Percentiles rank a stretch among this genome's conserved stretches.
Evolutionary conservation across 2,329 filamentous ascomycete species (phyloP).

Genomic region (Microcyclosporella mali): DNA sequence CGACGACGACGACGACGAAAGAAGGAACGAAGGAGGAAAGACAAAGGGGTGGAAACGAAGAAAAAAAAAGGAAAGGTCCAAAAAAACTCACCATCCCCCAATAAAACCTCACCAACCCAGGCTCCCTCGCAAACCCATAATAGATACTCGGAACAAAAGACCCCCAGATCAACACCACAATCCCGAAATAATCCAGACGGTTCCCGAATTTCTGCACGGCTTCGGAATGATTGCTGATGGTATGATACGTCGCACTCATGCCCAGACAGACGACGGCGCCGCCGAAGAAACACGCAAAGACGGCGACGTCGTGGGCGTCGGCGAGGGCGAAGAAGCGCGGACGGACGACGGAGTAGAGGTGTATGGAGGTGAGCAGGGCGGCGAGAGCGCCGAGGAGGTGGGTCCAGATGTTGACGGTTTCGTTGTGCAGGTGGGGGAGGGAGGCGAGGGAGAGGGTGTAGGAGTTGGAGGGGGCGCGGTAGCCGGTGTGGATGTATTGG

Average conservation of each 20-base stretch:
- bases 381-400: slow-evolving; percentile 62
- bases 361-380: slow-evolving; percentile 47
- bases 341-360: slow-evolving; percentile 53
- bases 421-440: slow-evolving; percentile 59
- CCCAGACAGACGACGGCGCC: slow-evolving; percentile 49
- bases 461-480: slow-evolving; percentile 58
- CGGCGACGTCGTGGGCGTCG: slow-evolving; percentile 57
- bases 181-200: slow-evolving; percentile 90
- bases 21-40: too few species aligned
- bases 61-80: not conserved
- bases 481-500: slow-evolving; percentile 61
- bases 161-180: slow-evolving; percentile 84
- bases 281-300: slow-evolving; percentile 71
- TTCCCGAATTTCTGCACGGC: slow-evolving; percentile 77
- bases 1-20: too few species aligned
- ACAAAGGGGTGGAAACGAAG: too few species aligned
- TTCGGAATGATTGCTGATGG: slow-evolving; percentile 77
- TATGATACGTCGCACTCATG: slow-evolving; percentile 66
- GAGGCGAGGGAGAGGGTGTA: slow-evolving; percentile 53
- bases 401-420: slow-evolving; percentile 66
- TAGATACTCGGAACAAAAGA: slow-evolving; percentile 84
- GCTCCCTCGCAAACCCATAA: slow-evolving; percentile 70
- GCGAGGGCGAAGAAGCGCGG: slow-evolving; percentile 61
- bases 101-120: slow-evolving; percentile 61
- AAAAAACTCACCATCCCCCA: slow-evolving; percentile 59